These are phyloP conservation scores for Macrophomina phaseolina DNA, from an alignment of 2,329 filamentous ascomycete species.

Conservation along the genomic window DNA sequence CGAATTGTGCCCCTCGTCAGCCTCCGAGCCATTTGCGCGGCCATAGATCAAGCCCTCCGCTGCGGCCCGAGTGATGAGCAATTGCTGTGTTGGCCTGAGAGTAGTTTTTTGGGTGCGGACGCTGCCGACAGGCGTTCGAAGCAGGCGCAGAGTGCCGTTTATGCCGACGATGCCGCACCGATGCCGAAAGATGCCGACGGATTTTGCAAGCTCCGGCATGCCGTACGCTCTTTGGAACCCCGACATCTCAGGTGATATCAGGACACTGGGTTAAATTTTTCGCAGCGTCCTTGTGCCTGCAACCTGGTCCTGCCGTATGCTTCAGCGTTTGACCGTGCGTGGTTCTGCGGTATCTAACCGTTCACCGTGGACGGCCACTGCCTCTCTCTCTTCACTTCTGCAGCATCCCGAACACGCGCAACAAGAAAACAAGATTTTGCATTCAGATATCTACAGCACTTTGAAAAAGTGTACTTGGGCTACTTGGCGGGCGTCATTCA, in stretches of 20 bases:
- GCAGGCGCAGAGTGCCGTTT: background rate
- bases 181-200: constrained; percentile 17
- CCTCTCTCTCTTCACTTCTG: too few species aligned
- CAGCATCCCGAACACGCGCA: too few species aligned
- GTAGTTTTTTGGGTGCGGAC: background rate
- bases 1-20: background rate
- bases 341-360: too few species aligned
- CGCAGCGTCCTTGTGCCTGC: too few species aligned
- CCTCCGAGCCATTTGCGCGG: background rate
- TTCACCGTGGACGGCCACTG: too few species aligned
- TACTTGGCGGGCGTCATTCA: too few species aligned
- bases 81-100: background rate
- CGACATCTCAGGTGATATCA: constrained; percentile 2
- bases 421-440: too few species aligned
- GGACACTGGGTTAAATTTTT: too few species aligned
- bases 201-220: background rate
- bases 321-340: too few species aligned
- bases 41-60: background rate
- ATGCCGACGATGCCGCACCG: constrained; percentile 9
- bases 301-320: too few species aligned
- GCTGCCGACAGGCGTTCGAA: background rate
- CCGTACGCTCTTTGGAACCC: background rate
- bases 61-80: background rate
- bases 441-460: too few species aligned
- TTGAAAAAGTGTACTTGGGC: too few species aligned